Evolutionary conservation across 169 alveolate species (phyloP).

Genomic region (Plasmodium malariae): DNA sequence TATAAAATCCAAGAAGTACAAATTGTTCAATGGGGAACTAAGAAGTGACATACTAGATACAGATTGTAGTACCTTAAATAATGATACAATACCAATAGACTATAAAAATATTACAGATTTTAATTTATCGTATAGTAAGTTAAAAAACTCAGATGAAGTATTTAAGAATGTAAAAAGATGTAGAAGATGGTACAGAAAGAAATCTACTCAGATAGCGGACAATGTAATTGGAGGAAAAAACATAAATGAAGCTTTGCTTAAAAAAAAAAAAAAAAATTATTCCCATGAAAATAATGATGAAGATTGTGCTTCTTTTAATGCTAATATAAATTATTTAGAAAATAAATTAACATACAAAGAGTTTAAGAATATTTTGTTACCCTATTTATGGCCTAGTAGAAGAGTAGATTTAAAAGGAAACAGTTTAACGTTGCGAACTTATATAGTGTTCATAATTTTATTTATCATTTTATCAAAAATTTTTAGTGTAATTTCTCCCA

Average conservation of each 20-base stretch:
- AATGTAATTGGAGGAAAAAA: slow-evolving; percentile 6
- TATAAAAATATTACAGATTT: neutral
- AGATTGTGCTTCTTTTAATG: neutral
- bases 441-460: slow-evolving; percentile 44
- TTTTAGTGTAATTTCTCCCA: slow-evolving; percentile 71
- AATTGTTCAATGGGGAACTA: neutral
- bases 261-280: neutral
- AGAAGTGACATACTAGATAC: neutral
- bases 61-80: slow-evolving; percentile 9
- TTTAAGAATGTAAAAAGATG: neutral
- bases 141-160: slow-evolving; percentile 20
- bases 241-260: neutral
- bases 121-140: slow-evolving; percentile 1
- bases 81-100: neutral
- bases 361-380: slow-evolving; percentile 25
- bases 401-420: slow-evolving; percentile 72
- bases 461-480: slow-evolving; percentile 67
- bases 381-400: slow-evolving; percentile 70
- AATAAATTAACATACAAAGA: slow-evolving; percentile 40
- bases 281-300: neutral
- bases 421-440: slow-evolving; percentile 48
- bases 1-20: slow-evolving; percentile 22
- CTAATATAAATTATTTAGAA: slow-evolving; percentile 32
- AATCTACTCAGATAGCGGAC: neutral
- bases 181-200: neutral